These are phyloP conservation scores for Pythium utonaiense DNA, from an alignment of 352 stramenopile species.

Conservation along the genomic window DNA sequence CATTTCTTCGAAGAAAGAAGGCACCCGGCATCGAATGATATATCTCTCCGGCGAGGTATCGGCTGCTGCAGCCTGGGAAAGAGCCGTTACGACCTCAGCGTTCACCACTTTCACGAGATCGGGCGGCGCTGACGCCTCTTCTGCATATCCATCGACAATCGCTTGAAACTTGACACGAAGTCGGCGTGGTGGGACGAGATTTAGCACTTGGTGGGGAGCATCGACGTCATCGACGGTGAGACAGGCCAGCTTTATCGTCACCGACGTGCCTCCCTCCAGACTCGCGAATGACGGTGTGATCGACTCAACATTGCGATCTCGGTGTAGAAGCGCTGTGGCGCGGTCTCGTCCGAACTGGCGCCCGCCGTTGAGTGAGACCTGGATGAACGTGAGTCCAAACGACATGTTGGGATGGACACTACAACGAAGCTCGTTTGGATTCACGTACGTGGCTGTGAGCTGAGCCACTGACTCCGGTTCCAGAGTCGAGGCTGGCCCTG, in stretches of 20 bases:
- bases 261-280: conserved; percentile 31
- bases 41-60: conserved; percentile 6
- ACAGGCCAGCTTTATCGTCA: conserved; percentile 30
- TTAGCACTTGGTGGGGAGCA: conserved; percentile 36
- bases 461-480: conserved; percentile 28
- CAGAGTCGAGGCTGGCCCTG: not conserved
- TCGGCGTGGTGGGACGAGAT: conserved; percentile 40
- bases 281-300: conserved; percentile 37
- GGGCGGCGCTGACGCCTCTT: not conserved
- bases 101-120: conserved; percentile 36
- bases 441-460: conserved; percentile 49
- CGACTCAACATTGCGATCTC: conserved; percentile 37
- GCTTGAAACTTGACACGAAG: conserved; percentile 54
- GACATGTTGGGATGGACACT: conserved; percentile 60
- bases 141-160: conserved; percentile 19
- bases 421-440: conserved; percentile 46
- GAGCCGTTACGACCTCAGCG: conserved; percentile 16
- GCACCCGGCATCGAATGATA: conserved; percentile 37
- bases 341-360: conserved; percentile 47
- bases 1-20: conserved; percentile 57
- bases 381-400: conserved; percentile 56
- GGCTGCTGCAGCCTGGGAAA: not conserved
- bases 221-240: conserved; percentile 45
- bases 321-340: conserved; percentile 42
- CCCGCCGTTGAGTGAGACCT: conserved; percentile 60